These are phyloP conservation scores for Blechomonas ayalai DNA, from an alignment of 208 protist species.

Conservation along the genomic window DNA sequence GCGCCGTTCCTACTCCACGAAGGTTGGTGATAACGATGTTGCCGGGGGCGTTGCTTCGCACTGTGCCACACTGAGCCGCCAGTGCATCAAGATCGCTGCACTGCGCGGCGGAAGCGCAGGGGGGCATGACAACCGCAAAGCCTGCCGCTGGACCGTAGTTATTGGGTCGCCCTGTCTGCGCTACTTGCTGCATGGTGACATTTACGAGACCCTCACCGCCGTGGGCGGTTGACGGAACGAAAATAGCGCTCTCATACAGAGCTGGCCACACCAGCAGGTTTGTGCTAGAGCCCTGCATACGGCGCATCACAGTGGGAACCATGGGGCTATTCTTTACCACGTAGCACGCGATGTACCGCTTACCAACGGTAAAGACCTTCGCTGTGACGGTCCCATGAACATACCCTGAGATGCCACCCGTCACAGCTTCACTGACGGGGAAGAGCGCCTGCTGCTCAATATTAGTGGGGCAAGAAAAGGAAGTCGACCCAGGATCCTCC, in stretches of 20 bases:
- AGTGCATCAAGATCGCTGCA: slow-evolving; percentile 36
- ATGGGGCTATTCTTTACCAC: slow-evolving; percentile 12
- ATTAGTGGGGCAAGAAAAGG: slow-evolving; percentile 10
- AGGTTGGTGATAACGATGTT: slow-evolving; percentile 7
- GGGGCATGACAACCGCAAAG: slow-evolving; percentile 57
- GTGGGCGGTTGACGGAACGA: slow-evolving; percentile 22
- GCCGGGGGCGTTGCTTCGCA: slow-evolving; percentile 17
- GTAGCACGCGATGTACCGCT: slow-evolving; percentile 72
- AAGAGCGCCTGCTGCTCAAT: slow-evolving; percentile 22
- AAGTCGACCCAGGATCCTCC: slow-evolving; percentile 1
- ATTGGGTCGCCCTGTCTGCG: slow-evolving; percentile 20
- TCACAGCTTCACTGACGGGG: slow-evolving; percentile 19
- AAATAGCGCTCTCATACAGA: slow-evolving; percentile 52
- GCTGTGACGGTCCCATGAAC: slow-evolving; percentile 22
- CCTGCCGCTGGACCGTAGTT: slow-evolving; percentile 52
- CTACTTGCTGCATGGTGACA: slow-evolving; percentile 32
- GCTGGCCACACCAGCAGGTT: slow-evolving; percentile 49
- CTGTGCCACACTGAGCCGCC: slow-evolving; percentile 26
- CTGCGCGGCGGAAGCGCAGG: slow-evolving; percentile 23
- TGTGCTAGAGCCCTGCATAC: slow-evolving; percentile 4
- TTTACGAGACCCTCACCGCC: slow-evolving; percentile 50
- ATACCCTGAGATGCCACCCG: slow-evolving; percentile 31
- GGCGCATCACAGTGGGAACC: slow-evolving; percentile 35
- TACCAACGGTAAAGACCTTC: slow-evolving; percentile 36
- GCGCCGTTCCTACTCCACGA: not conserved